A percentile compares a stretch with the other conserved stretches of the same genome.
Evolutionary conservation across 2,329 filamentous ascomycete species (phyloP).

Genomic region (Aspergillus fumigatus): DNA sequence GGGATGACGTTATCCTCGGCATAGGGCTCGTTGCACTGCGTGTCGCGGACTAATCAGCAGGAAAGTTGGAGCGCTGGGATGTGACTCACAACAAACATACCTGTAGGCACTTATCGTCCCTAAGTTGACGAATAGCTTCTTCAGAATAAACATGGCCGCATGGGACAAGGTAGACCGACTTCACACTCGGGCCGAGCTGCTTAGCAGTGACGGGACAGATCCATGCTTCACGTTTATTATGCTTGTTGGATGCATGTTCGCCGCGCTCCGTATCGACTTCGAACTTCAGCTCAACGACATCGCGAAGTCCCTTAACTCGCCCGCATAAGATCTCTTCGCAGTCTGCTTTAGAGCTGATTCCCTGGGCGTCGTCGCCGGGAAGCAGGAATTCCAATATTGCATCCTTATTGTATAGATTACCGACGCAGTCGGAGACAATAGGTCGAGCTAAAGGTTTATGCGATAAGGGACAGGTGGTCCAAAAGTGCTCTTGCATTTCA

Average conservation of each 20-base stretch:
- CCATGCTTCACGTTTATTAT: conserved; percentile 54
- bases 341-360: conserved; percentile 51
- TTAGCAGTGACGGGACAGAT: conserved; percentile 86
- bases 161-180: conserved; percentile 83
- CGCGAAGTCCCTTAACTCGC: conserved; percentile 71
- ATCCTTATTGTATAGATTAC: conserved; percentile 92
- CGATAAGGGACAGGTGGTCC: conserved; percentile 84
- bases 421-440: conserved; percentile 77
- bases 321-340: conserved; percentile 59
- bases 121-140: conserved; percentile 76
- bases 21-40: conserved; percentile 70
- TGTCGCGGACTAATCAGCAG: not conserved
- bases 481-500: conserved; percentile 80
- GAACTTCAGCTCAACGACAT: conserved; percentile 83
- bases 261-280: conserved; percentile 45
- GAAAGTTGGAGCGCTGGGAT: not conserved
- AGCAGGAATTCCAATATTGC: conserved; percentile 69
- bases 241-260: conserved; percentile 38
- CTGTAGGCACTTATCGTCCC: conserved; percentile 57
- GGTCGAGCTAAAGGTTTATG: conserved; percentile 67
- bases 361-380: conserved; percentile 51
- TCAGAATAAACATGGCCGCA: conserved; percentile 95
- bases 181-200: conserved; percentile 71
- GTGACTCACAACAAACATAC: conserved; percentile 28
- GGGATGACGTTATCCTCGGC: conserved; percentile 72